phyloP scores from a whole-genome alignment of 2,329 filamentous ascomycete species.

The Ceratocystis eucalypticola region DNA sequence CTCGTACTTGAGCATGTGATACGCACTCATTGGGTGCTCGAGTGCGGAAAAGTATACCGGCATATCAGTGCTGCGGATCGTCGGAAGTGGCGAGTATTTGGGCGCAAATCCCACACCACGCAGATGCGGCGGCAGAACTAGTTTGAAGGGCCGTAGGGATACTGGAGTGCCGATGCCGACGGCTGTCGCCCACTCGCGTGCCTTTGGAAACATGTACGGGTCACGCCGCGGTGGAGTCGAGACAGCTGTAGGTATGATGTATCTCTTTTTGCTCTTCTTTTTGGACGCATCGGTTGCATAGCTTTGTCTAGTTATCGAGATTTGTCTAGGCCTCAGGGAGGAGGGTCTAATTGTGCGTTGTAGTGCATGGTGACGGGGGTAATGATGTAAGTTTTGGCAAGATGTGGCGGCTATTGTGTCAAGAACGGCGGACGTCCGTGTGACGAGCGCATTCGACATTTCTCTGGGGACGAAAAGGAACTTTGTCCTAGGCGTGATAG shows the following conservation, averaged over 20 bases:
- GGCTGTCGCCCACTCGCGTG: conserved; percentile 5
- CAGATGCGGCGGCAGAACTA: conserved; percentile 6
- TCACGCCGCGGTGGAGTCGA: not conserved
- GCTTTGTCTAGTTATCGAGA: not conserved
- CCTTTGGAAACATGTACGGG: conserved; percentile 13
- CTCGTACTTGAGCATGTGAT: conserved; percentile 19
- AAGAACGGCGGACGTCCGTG: not conserved
- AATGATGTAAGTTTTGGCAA: not conserved
- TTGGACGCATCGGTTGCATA: not conserved
- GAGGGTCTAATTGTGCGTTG: not conserved
- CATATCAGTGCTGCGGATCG: conserved; percentile 15
- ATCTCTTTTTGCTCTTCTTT: not conserved
- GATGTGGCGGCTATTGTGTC: not conserved
- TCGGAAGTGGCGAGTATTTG: conserved; percentile 13
- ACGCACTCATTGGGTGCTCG: conserved; percentile 18
- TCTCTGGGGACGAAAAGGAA: not conserved
- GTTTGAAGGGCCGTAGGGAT: conserved; percentile 3
- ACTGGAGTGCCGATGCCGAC: not conserved
- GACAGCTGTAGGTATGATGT: not conserved
- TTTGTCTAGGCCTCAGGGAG: not conserved
- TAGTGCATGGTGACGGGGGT: not conserved
- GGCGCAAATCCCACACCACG: not conserved
- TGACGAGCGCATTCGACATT: not conserved
- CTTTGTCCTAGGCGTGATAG: not conserved
- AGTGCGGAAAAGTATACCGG: conserved; percentile 10